phyloP scores from a whole-genome alignment of 257 asterid genomes.

The Solanum sitiens region DNA sequence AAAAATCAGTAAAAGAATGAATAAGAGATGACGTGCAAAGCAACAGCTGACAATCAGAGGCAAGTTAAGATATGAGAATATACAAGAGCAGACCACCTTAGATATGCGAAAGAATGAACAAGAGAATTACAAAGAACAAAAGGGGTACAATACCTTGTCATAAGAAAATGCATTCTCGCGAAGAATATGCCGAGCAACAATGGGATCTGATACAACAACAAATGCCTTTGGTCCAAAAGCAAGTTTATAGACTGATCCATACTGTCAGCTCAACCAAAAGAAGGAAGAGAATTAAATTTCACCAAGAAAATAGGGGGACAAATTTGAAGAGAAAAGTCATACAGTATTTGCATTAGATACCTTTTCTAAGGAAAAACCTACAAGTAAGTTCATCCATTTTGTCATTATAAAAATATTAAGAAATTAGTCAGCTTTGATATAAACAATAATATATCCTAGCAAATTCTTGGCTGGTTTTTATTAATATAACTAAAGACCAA shows the following conservation, averaged over 20 bases:
- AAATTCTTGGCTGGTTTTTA: not conserved
- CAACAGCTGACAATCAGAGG: not conserved
- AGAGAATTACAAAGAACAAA: not conserved
- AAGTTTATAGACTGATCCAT: constrained; percentile 88
- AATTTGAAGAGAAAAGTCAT: not conserved
- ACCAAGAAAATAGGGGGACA: not conserved
- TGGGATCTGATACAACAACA: constrained; percentile 91
- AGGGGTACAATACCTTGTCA: constrained; percentile 58
- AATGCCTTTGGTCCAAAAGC: constrained; percentile 99
- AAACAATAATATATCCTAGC: not conserved
- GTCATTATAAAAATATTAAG: not conserved
- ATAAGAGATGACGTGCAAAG: not conserved
- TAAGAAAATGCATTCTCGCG: constrained; percentile 92
- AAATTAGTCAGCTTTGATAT: not conserved
- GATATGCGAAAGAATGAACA: not conserved
- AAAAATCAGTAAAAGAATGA: not conserved
- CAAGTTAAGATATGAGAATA: not conserved
- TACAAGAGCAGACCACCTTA: not conserved
- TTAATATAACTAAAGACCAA: not conserved
- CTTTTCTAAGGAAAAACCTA: not conserved
- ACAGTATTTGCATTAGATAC: not conserved
- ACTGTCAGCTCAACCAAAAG: constrained; percentile 42
- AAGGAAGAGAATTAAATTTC: constrained; percentile 3
- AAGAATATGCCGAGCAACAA: constrained; percentile 81
- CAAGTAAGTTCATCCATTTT: not conserved